These are phyloP conservation scores for Kregervanrija fluxuum DNA, from an alignment of 805 yeast species.

Conservation along the genomic window DNA sequence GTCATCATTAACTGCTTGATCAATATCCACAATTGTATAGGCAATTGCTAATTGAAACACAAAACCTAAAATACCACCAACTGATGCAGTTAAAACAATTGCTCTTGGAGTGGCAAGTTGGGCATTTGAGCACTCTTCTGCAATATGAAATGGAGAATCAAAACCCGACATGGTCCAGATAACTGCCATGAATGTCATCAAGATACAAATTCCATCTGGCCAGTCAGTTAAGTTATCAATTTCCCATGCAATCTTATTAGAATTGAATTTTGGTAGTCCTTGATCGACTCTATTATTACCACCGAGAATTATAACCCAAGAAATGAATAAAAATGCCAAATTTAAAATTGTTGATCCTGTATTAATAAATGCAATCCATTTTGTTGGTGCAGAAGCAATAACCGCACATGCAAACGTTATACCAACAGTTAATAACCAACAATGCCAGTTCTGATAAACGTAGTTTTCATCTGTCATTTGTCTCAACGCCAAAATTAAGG, in stretches of 20 bases:
- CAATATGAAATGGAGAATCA: constrained; percentile 66
- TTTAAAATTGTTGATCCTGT: constrained; percentile 43
- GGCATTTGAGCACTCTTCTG: constrained; percentile 68
- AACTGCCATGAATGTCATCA: constrained; percentile 53
- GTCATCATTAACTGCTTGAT: constrained; percentile 38
- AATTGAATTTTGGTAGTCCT: constrained; percentile 42
- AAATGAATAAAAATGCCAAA: constrained; percentile 41
- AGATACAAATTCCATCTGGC: constrained; percentile 53
- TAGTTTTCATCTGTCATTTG: constrained; percentile 34
- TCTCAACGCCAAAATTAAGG: constrained; percentile 47
- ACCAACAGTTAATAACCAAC: constrained; percentile 45
- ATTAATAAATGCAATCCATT: constrained; percentile 45
- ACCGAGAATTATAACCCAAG: constrained; percentile 47
- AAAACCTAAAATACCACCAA: constrained; percentile 52
- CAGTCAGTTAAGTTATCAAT: constrained; percentile 52
- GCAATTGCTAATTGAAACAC: constrained; percentile 53
- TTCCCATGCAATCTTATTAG: constrained; percentile 44
- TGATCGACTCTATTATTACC: constrained; percentile 34
- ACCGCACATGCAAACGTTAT: constrained; percentile 40
- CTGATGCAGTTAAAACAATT: constrained; percentile 48
- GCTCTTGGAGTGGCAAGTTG: constrained; percentile 60
- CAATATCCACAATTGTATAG: constrained; percentile 48
- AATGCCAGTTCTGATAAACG: constrained; percentile 40
- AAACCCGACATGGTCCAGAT: constrained; percentile 72
- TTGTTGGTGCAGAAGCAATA: constrained; percentile 48